Evolutionary conservation across 2,329 filamentous ascomycete genomes (phyloP).

Genomic region (Alternaria dauci): DNA sequence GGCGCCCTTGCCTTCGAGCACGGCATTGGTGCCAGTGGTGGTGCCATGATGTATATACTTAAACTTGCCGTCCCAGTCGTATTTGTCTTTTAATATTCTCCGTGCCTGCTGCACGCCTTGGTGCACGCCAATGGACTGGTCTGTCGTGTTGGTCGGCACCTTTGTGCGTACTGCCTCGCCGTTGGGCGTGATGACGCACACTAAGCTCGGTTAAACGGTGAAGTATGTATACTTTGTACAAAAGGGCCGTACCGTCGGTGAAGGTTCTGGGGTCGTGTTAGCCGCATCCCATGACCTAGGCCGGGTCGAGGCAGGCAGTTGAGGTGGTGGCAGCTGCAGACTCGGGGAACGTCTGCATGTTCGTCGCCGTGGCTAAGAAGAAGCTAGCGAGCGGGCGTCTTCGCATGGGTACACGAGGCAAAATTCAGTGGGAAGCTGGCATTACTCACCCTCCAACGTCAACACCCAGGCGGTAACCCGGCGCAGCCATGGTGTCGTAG

Average conservation of each 20-base stretch:
- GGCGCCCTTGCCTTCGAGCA: slow-evolving; percentile 61
- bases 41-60: slow-evolving; percentile 61
- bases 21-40: slow-evolving; percentile 60
- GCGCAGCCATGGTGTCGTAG: slow-evolving; percentile 9
- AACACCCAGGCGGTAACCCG: slow-evolving; percentile 45
- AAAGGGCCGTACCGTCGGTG: slow-evolving; percentile 48
- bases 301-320: background rate
- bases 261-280: slow-evolving; percentile 52
- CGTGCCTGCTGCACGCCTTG: slow-evolving; percentile 57
- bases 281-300: slow-evolving; percentile 1
- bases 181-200: slow-evolving; percentile 57
- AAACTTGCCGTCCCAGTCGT: slow-evolving; percentile 56
- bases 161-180: slow-evolving; percentile 57
- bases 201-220: slow-evolving; percentile 5
- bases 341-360: slow-evolving; percentile 1
- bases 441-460: slow-evolving; percentile 48
- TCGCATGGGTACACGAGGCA: background rate
- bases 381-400: slow-evolving; percentile 1
- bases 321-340: slow-evolving; percentile 1
- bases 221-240: background rate
- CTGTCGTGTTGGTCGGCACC: slow-evolving; percentile 55
- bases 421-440: background rate
- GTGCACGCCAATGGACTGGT: slow-evolving; percentile 60
- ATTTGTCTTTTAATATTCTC: slow-evolving; percentile 49
- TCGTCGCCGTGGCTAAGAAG: slow-evolving; percentile 3